These are phyloP conservation scores for Trypethelium eluteriae DNA, from an alignment of 495 filamentous ascomycete species.

Conservation along the genomic window DNA sequence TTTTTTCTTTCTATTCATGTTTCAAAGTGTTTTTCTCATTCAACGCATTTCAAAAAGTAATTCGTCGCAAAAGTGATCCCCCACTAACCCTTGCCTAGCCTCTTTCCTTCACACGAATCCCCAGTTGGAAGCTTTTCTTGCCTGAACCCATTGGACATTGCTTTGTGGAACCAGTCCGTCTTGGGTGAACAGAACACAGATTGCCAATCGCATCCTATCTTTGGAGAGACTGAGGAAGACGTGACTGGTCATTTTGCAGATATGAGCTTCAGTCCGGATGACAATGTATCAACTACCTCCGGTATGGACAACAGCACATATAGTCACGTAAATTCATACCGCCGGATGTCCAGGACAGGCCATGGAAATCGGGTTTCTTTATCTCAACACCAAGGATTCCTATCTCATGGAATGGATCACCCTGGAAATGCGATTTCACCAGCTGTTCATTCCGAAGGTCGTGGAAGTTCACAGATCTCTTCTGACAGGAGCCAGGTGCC, in stretches of 20 bases:
- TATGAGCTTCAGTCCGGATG: slow-evolving; percentile 5
- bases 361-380: slow-evolving; percentile 4
- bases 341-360: slow-evolving; percentile 3
- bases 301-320: slow-evolving; percentile 10
- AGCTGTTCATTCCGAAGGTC: slow-evolving; percentile 1
- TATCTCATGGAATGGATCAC: not conserved
- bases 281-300: slow-evolving; percentile 12
- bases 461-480: slow-evolving; percentile 3
- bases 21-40: not conserved
- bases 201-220: not conserved
- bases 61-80: not conserved
- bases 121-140: slow-evolving; percentile 7
- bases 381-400: not conserved
- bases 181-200: slow-evolving; percentile 9
- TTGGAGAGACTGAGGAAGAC: slow-evolving; percentile 6
- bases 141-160: slow-evolving; percentile 8
- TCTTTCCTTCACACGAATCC: slow-evolving; percentile 9
- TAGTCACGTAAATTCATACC: not conserved
- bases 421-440: slow-evolving; percentile 4
- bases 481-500: not conserved
- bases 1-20: not conserved
- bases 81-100: slow-evolving; percentile 7
- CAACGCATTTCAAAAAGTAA: not conserved
- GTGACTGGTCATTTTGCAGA: slow-evolving; percentile 6
- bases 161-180: slow-evolving; percentile 10